phyloP scores from a whole-genome alignment of 2,329 filamentous ascomycete genomes.

The Ophiocordyceps sinensis region DNA sequence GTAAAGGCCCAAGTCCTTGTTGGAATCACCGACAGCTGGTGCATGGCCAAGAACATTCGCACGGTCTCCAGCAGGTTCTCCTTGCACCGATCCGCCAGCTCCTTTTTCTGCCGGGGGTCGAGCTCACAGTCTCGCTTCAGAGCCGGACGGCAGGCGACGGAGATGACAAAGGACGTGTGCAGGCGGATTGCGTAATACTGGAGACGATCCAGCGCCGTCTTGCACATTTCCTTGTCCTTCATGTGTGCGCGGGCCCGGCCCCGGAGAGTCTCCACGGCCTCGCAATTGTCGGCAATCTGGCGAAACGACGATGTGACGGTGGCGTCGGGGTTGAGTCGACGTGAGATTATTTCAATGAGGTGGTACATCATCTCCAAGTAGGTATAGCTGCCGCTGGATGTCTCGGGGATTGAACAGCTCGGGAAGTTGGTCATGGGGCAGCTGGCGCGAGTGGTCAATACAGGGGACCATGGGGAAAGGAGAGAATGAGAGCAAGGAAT shows the following conservation, averaged over 20 bases:
- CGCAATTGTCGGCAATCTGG: conserved; percentile 43
- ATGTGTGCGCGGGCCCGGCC: conserved; percentile 35
- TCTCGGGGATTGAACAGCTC: conserved; percentile 36
- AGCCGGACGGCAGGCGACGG: conserved; percentile 48
- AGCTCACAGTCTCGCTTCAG: conserved; percentile 40
- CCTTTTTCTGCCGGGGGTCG: conserved; percentile 34
- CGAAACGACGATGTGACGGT: conserved; percentile 33
- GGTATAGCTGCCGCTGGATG: conserved; percentile 32
- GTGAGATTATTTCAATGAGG: conserved; percentile 45
- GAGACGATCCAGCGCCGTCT: conserved; percentile 45
- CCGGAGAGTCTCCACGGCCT: conserved; percentile 37
- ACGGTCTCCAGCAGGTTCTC: conserved; percentile 49
- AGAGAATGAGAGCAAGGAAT: background rate
- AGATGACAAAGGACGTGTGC: conserved; percentile 51
- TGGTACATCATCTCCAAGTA: conserved; percentile 54
- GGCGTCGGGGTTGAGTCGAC: conserved; percentile 40
- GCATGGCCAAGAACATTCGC: conserved; percentile 55
- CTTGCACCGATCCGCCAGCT: conserved; percentile 44
- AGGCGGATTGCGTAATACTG: conserved; percentile 51
- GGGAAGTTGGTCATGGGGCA: conserved; percentile 48
- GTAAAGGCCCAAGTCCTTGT: conserved; percentile 56
- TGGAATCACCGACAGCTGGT: conserved; percentile 51
- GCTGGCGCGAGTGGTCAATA: conserved; percentile 15
- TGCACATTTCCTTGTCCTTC: conserved; percentile 46
- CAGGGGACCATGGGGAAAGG: background rate